Evolutionary conservation across 1,139 yeast genomes (phyloP).

Genomic region (Candida tunisiensis): DNA sequence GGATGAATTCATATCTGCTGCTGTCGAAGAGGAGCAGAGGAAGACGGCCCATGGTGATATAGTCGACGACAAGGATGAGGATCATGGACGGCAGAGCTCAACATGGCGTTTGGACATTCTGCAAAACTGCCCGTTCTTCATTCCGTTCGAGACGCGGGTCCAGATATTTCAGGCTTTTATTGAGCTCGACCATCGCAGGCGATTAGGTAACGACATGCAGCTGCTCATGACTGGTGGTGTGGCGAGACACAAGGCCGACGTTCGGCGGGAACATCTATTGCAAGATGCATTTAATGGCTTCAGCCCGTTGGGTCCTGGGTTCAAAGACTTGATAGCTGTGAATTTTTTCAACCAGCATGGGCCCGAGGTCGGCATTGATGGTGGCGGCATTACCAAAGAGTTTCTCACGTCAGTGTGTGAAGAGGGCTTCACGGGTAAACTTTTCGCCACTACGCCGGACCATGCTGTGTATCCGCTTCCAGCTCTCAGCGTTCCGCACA

Average conservation of each 20-base stretch:
- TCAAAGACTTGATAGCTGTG: conserved; percentile 48
- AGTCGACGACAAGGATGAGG: conserved; percentile 4
- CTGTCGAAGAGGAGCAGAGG: conserved; percentile 26
- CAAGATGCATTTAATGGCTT: conserved; percentile 60
- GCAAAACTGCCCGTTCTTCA: conserved; percentile 56
- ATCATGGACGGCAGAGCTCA: conserved; percentile 3
- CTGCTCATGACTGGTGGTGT: conserved; percentile 4
- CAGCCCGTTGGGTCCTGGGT: conserved; percentile 27
- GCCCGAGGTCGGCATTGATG: conserved; percentile 82
- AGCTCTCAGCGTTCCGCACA: no score
- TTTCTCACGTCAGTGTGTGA: conserved; percentile 56
- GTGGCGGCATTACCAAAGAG: conserved; percentile 93
- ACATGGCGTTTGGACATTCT: conserved; percentile 29
- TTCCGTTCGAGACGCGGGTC: conserved; percentile 62
- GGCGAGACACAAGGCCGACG: conserved; percentile 28
- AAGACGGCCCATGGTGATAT: conserved; percentile 7
- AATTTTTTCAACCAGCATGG: conserved; percentile 59
- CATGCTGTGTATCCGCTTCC: conserved; percentile 67
- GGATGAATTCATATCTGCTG: conserved; percentile 15
- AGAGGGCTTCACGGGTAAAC: conserved; percentile 40
- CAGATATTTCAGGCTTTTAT: conserved; percentile 52
- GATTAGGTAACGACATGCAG: neutral
- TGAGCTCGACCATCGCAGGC: conserved; percentile 26
- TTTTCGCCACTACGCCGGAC: conserved; percentile 38
- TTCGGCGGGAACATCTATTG: conserved; percentile 51